These are phyloP conservation scores for Dactylonectria macrodidyma DNA, from an alignment of 2,329 filamentous ascomycete species.

Conservation along the genomic window DNA sequence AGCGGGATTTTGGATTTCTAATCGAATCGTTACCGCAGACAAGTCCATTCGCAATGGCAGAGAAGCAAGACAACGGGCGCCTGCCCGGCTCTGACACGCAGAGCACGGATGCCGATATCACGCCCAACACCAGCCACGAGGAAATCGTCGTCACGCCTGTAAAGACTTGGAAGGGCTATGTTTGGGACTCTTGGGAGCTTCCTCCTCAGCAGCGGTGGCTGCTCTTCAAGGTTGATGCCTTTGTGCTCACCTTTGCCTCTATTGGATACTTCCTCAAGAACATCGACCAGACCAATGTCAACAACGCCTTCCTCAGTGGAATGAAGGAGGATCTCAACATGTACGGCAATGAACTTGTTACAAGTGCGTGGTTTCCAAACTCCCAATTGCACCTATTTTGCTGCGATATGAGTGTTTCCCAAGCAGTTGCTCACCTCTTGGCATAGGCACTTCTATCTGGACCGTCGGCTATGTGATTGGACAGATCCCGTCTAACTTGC, in stretches of 20 bases:
- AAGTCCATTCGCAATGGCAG: slow-evolving; percentile 1
- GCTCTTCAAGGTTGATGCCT: slow-evolving; percentile 54
- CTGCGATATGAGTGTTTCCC: not conserved
- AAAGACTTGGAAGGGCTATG: slow-evolving; percentile 53
- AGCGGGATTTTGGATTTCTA: not conserved
- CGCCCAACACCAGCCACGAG: slow-evolving; percentile 7
- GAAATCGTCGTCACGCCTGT: slow-evolving; percentile 17
- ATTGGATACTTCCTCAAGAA: slow-evolving; percentile 54
- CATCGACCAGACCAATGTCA: slow-evolving; percentile 58
- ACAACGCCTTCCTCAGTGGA: slow-evolving; percentile 52
- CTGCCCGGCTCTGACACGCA: slow-evolving; percentile 3
- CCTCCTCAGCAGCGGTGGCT: slow-evolving; percentile 51
- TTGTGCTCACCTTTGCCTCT: slow-evolving; percentile 53
- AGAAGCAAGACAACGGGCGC: not conserved
- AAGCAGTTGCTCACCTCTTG: not conserved
- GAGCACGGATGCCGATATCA: slow-evolving; percentile 8
- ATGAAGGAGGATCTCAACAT: slow-evolving; percentile 43
- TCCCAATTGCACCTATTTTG: not conserved
- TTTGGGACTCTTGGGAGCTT: slow-evolving; percentile 56
- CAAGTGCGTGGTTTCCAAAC: slow-evolving; percentile 28
- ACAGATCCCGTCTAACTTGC: slow-evolving; percentile 35
- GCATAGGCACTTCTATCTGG: slow-evolving; percentile 34
- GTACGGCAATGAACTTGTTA: slow-evolving; percentile 42
- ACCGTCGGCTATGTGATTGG: slow-evolving; percentile 37
- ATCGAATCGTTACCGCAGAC: not conserved